Evolutionary conservation across 2,329 filamentous ascomycete species (phyloP).

Genomic region (Diplodia seriata): DNA sequence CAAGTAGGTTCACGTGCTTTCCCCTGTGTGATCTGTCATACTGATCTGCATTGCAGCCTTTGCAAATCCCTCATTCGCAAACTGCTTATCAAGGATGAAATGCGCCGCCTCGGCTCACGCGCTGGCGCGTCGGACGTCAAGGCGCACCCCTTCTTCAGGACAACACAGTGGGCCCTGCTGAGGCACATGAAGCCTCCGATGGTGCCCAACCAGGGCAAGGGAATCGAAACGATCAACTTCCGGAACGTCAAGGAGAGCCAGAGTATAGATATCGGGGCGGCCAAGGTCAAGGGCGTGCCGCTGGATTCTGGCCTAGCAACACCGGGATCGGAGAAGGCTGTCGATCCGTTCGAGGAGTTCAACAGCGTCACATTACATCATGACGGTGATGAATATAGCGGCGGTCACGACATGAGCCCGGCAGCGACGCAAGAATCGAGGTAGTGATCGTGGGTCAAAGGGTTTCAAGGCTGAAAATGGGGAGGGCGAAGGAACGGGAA

Average conservation of each 20-base stretch:
- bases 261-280: slow-evolving; percentile 77
- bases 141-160: slow-evolving; percentile 91
- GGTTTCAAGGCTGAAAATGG: not conserved
- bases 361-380: slow-evolving; percentile 98
- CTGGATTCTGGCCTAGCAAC: slow-evolving; percentile 86
- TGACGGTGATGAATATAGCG: slow-evolving; percentile 75
- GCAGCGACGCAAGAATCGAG: slow-evolving; percentile 15
- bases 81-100: slow-evolving; percentile 96
- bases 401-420: slow-evolving; percentile 6
- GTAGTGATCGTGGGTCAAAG: slow-evolving; percentile 15
- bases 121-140: slow-evolving; percentile 98
- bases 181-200: slow-evolving; percentile 98
- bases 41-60: slow-evolving; percentile 62
- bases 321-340: slow-evolving; percentile 74
- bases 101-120: slow-evolving; percentile 87
- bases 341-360: slow-evolving; percentile 97
- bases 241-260: slow-evolving; percentile 97
- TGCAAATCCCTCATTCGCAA: slow-evolving; percentile 98
- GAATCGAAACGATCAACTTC: slow-evolving; percentile 95
- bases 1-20: slow-evolving; percentile 70
- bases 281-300: slow-evolving; percentile 75
- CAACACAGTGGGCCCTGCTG: slow-evolving; percentile 94
- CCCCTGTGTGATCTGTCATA: not conserved
- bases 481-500: slow-evolving; percentile 24
- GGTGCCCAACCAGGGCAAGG: slow-evolving; percentile 87